A percentile compares a stretch with the other conserved stretches of the same genome.
phyloP scores from a whole-genome alignment of 164 flowering plant genomes.

The Protea cynaroides region DNA sequence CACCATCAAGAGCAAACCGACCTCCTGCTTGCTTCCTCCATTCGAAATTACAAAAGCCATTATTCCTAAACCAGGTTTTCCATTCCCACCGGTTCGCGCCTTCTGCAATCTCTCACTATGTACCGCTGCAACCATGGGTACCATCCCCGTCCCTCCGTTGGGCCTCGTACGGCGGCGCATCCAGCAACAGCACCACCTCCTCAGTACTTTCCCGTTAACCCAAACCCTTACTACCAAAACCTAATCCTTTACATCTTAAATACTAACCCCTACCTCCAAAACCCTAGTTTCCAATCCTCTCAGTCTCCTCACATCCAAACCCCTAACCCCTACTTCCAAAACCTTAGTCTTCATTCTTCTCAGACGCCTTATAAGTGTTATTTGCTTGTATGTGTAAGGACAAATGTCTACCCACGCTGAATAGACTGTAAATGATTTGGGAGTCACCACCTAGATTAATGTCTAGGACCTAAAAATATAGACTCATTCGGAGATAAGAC shows the following conservation, averaged over 20 bases:
- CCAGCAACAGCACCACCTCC: slow-evolving; percentile 8
- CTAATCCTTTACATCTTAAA: slow-evolving; percentile 10
- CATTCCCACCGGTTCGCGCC: not conserved
- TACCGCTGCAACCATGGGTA: slow-evolving; percentile 17
- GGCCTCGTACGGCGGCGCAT: slow-evolving; percentile 3
- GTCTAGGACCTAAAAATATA: no score
- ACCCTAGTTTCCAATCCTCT: slow-evolving; percentile 4
- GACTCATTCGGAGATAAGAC: no score
- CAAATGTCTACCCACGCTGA: no score
- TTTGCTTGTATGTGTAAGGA: no score
- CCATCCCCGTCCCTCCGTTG: slow-evolving; percentile 14
- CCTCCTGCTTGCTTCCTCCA: no score
- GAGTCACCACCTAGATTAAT: no score
- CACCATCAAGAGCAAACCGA: no score
- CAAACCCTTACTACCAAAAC: slow-evolving; percentile 5
- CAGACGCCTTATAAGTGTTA: not conserved
- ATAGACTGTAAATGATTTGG: no score
- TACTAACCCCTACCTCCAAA: slow-evolving; percentile 9
- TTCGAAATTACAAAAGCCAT: no score
- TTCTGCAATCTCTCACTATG: slow-evolving; percentile 8
- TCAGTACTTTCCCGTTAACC: slow-evolving; percentile 13
- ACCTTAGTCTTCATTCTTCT: slow-evolving; percentile 1
- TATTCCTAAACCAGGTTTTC: no score
- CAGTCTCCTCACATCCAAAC: slow-evolving; percentile 3
- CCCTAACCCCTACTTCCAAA: slow-evolving; percentile 17